Evolutionary conservation across 495 filamentous ascomycete species (phyloP), one percentile per base, ranked within the genome.

Genomic region (Astrocystis sublimbata): DNA sequence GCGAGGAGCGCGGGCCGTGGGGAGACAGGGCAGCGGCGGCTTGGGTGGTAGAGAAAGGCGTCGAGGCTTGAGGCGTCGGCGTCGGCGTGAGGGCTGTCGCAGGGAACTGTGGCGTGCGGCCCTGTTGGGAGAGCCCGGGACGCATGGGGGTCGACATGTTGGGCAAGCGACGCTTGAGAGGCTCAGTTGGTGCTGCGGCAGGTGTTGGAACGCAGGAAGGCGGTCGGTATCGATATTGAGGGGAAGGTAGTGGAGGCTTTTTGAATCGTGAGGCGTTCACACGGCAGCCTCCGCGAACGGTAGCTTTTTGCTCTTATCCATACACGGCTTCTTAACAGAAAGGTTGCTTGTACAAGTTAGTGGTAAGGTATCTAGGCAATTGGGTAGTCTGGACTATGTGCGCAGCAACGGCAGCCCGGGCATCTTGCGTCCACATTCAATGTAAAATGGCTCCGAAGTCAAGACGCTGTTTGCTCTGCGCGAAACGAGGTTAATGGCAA

Each of bases 51-150:
- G 83, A 83, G 68, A 84, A 84, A 17, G 82, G 83, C 2, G 82
- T 84, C 46, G 83, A 85, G 15, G 79, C 80, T 31, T 82, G 80
- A 6, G 81, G 83, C 4, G 83, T 84, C 8, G 77, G 80, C 12
- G 75, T 78, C 4, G 76, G 76, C n/a, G 71, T 77, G 4, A 76
- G 73, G 17, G 75, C 79, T 4, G 76, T 76, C n/a, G 71, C 78
- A 5, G 76, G 73, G 17, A 75, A 74, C 45, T 81, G 78, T 7
- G 77, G 78, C 13, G 78, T 81, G 38, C 68, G 75, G 15, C 79
- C 78, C 66, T 82, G 79, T 65, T 80, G 78, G 26, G 78, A 81
- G 31, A 74, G 71, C 30, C 79, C 72, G 58, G 80, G 75, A 13
- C 80, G 71, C 30, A 78, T 83, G 33, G 82, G 80, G 5, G 82